Evolutionary conservation across 495 filamentous ascomycete species (phyloP).

Genomic region (Penicillium ochrochloron): DNA sequence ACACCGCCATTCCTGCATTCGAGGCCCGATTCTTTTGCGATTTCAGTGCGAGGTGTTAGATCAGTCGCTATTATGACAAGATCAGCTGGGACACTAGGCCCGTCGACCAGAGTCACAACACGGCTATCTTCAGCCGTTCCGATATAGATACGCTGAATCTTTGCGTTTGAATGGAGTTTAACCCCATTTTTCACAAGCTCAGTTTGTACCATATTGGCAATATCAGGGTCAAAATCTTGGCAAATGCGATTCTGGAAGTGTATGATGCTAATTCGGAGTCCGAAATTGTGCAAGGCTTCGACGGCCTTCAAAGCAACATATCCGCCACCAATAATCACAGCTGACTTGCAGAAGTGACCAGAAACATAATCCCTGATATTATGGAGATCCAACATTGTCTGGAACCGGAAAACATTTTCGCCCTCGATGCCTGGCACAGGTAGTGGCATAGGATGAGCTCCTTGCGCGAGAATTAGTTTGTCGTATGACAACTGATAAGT

Average conservation of each 20-base stretch:
- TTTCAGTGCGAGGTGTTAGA: background rate
- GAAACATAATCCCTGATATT: constrained; percentile 3
- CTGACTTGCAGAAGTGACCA: background rate
- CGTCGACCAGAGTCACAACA: background rate
- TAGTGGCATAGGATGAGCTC: background rate
- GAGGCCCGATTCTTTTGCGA: background rate
- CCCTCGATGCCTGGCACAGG: background rate
- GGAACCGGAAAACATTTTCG: constrained; percentile 1
- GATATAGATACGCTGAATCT: background rate
- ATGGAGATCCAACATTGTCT: constrained; percentile 3
- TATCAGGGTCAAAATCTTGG: background rate
- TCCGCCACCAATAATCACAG: constrained; percentile 5
- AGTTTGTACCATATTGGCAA: background rate
- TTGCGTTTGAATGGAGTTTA: background rate
- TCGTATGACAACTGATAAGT: background rate
- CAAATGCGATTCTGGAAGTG: background rate
- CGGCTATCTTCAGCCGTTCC: background rate
- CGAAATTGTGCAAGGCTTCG: constrained; percentile 3
- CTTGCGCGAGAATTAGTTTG: constrained; percentile 12
- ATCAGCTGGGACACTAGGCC: background rate
- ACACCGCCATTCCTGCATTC: background rate
- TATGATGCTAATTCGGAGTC: constrained; percentile 1
- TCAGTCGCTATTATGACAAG: constrained; percentile 7
- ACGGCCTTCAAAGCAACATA: constrained; percentile 9
- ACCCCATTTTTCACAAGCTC: constrained; percentile 1